Evolutionary conservation across 2,329 filamentous ascomycete species (phyloP).

Genomic region (Xylariaceae sp.): DNA sequence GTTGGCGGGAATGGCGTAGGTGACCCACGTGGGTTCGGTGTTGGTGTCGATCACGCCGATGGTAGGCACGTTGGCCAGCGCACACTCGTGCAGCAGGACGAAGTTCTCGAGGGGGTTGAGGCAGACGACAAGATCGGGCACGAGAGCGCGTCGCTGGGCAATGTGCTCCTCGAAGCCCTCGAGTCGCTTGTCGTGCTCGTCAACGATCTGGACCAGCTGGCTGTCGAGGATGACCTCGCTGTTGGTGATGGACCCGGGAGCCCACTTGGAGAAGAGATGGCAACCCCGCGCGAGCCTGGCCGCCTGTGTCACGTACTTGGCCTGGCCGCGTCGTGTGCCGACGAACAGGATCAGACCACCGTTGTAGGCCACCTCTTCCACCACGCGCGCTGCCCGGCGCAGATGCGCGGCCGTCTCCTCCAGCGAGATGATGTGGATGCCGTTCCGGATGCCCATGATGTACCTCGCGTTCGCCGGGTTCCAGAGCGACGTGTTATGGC

Average conservation of each 20-base stretch:
- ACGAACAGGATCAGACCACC: constrained; percentile 88
- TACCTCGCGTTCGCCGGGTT: constrained; percentile 91
- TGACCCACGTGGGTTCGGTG: constrained; percentile 86
- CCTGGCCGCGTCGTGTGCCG: constrained; percentile 78
- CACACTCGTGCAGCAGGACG: constrained; percentile 85
- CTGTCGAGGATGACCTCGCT: constrained; percentile 77
- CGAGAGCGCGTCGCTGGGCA: constrained; percentile 57
- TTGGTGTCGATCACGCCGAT: constrained; percentile 95
- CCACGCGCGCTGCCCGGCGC: constrained; percentile 86
- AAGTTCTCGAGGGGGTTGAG: constrained; percentile 92
- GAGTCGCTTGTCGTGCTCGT: constrained; percentile 61
- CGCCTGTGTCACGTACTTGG: constrained; percentile 72
- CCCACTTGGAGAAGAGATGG: constrained; percentile 91
- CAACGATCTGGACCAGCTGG: constrained; percentile 67
- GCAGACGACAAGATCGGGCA: constrained; percentile 87
- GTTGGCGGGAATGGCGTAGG: constrained; percentile 93
- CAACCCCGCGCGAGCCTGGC: constrained; percentile 73
- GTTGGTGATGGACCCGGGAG: constrained; percentile 86
- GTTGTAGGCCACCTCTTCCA: constrained; percentile 75
- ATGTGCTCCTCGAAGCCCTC: constrained; percentile 61
- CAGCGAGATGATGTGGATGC: constrained; percentile 87
- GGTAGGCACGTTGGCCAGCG: constrained; percentile 79
- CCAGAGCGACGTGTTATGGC: constrained; percentile 87
- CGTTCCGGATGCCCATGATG: constrained; percentile 84
- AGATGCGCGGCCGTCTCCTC: constrained; percentile 85